Evolutionary conservation across 257 asterid species (phyloP).

Genomic region (Solanum dulcamara): DNA sequence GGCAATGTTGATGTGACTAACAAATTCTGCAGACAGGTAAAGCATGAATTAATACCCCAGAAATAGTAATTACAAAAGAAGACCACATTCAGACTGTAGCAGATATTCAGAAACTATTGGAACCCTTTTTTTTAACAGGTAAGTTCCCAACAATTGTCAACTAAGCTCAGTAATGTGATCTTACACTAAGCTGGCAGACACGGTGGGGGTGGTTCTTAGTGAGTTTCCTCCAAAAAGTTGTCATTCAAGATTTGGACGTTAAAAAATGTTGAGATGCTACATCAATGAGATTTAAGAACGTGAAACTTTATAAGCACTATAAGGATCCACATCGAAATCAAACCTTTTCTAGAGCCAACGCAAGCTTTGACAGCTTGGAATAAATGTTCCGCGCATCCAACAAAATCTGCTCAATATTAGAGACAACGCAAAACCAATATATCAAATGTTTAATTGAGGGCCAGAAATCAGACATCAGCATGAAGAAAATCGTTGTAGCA

Average conservation of each 20-base stretch:
- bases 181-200: not conserved
- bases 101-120: not conserved
- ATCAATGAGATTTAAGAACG: not conserved
- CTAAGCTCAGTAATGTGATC: not conserved
- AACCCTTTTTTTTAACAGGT: not conserved
- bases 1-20: slow-evolving; percentile 64
- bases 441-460: not conserved
- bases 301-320: not conserved
- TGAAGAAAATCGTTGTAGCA: not conserved
- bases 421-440: not conserved
- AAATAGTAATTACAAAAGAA: not conserved
- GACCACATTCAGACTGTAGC: not conserved
- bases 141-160: not conserved
- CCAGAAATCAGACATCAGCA: not conserved
- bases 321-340: not conserved
- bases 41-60: not conserved
- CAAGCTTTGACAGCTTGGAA: slow-evolving; percentile 73
- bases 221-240: not conserved
- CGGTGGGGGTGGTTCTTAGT: too few species aligned
- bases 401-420: slow-evolving; percentile 46
- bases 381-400: slow-evolving; percentile 73
- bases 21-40: slow-evolving; percentile 45
- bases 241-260: not conserved
- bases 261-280: not conserved
- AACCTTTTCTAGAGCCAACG: slow-evolving; percentile 96